Base-by-base conservation (phyloP, 306 rosid species). In the Gleditsia sinensis region DNA sequence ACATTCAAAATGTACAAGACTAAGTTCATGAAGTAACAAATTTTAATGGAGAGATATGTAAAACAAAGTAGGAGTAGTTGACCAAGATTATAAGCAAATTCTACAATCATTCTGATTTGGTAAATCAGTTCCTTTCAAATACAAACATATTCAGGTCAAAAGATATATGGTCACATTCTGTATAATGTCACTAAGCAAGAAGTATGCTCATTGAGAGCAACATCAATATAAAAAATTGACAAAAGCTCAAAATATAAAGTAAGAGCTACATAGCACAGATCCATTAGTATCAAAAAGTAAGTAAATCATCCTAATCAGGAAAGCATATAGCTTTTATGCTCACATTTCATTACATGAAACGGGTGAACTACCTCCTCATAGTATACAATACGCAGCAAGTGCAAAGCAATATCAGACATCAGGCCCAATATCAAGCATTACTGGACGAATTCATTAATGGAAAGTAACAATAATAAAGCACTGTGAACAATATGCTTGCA, bases 131-230 rank as follows among this genome's bases (percentile, higher is more conserved):
- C 59, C 57, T 32, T 73, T 32, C 23, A 28, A 19, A 57, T 4
- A 65, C 28, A 67, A 28, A 17, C 55, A 77, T 33, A 73, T 43
- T 60, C 66, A 36, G 77, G 74, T 45, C 48, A 59, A n/a, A 71
- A 76, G 30, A 39, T 1, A 64, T 0, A 19, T 24, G 33, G 20
- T 42, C 3, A 36, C 24, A 53, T 69, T 69, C 61, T 39, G 27
- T 11, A 59, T 45, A 1, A 27, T 68, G 67, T 36, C 34, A 71
- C 32, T 42, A n/a, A 36, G 27, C 54, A 46, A 43, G 28, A 51
- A 17, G 32, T 54, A 67, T 27, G 61, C 54, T 21, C 7, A 58
- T 33, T 7, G 39, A 49, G 54, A 45, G 25, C 25, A 75, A 57
- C 49, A 61, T 46, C 48, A 69, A 69, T 21, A 19, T 24, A 30